These are phyloP conservation scores for Penicillium coprophilum DNA, from an alignment of 495 filamentous ascomycete species.

Conservation along the genomic window DNA sequence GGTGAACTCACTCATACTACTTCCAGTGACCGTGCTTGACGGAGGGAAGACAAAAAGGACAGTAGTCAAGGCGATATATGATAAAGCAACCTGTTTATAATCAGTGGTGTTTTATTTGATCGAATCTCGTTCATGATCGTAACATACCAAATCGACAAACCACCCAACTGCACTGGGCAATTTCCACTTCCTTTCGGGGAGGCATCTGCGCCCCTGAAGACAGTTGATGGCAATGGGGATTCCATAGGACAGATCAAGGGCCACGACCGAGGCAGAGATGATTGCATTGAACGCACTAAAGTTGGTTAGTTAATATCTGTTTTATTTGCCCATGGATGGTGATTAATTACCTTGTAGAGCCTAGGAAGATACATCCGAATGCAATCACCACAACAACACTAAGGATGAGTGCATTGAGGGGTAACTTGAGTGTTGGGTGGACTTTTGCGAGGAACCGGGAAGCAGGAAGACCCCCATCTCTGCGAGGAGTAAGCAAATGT, in stretches of 20 bases:
- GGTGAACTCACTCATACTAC: conserved; percentile 61
- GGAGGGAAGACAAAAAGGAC: conserved; percentile 74
- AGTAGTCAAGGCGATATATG: conserved; percentile 64
- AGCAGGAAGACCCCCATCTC: conserved; percentile 68
- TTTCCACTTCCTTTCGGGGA: conserved; percentile 60
- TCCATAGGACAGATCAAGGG: conserved; percentile 66
- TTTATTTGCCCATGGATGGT: not conserved
- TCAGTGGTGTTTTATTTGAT: conserved; percentile 12
- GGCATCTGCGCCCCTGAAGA: conserved; percentile 57
- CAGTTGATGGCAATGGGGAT: conserved; percentile 67
- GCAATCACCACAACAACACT: conserved; percentile 61
- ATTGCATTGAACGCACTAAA: conserved; percentile 57
- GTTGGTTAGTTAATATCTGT: not conserved
- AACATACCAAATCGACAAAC: conserved; percentile 56
- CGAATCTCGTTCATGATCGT: conserved; percentile 20
- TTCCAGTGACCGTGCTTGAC: conserved; percentile 57
- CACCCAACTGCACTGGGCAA: conserved; percentile 57
- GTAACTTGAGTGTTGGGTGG: conserved; percentile 59
- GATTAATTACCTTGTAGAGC: conserved; percentile 53
- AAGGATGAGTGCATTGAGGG: conserved; percentile 64
- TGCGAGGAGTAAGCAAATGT: conserved; percentile 12
- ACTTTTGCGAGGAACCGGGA: conserved; percentile 61
- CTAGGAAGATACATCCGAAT: conserved; percentile 70
- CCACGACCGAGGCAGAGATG: conserved; percentile 67
- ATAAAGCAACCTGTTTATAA: conserved; percentile 52